A percentile compares a stretch with the other conserved stretches of the same genome.
Evolutionary conservation across 257 asterid genomes (phyloP).

Genomic region (Solanum habrochaites): DNA sequence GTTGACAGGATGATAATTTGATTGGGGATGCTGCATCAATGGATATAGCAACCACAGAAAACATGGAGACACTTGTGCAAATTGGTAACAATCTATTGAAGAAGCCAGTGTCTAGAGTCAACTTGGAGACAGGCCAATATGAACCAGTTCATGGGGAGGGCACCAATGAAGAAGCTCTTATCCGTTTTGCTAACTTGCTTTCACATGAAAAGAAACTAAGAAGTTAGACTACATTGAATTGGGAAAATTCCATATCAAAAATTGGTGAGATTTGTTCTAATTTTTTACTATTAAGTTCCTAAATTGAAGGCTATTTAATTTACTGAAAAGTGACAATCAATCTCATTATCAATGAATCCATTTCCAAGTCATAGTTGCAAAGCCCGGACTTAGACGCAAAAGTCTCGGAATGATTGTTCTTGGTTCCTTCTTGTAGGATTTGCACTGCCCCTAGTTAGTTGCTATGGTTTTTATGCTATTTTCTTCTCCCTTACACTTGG

Average conservation of each 20-base stretch:
- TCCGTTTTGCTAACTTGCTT: slow-evolving; percentile 46
- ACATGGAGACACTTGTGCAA: slow-evolving; percentile 31
- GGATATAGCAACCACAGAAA: slow-evolving; percentile 29
- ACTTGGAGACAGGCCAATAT: slow-evolving; percentile 46
- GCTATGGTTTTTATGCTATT: not conserved
- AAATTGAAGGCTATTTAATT: not conserved
- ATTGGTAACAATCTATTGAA: slow-evolving; percentile 41
- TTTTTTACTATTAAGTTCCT: not conserved
- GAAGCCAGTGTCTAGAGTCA: slow-evolving; percentile 43
- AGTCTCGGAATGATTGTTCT: not conserved
- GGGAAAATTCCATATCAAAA: not conserved
- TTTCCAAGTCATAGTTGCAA: not conserved
- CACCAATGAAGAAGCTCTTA: slow-evolving; percentile 48
- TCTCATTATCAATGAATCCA: not conserved
- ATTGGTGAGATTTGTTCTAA: no score
- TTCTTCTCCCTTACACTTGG: not conserved
- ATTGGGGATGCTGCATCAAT: slow-evolving; percentile 38
- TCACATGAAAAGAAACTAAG: slow-evolving; percentile 35
- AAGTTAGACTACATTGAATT: not conserved
- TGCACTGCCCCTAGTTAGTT: not conserved
- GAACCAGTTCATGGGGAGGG: slow-evolving; percentile 49
- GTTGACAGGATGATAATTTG: slow-evolving; percentile 31
- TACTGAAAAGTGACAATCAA: not conserved
- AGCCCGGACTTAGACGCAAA: not conserved
- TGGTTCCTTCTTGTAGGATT: not conserved